Conservation (phyloP, 2,329 filamentous ascomycete species). For the Alternaria novae-zelandiae region DNA sequence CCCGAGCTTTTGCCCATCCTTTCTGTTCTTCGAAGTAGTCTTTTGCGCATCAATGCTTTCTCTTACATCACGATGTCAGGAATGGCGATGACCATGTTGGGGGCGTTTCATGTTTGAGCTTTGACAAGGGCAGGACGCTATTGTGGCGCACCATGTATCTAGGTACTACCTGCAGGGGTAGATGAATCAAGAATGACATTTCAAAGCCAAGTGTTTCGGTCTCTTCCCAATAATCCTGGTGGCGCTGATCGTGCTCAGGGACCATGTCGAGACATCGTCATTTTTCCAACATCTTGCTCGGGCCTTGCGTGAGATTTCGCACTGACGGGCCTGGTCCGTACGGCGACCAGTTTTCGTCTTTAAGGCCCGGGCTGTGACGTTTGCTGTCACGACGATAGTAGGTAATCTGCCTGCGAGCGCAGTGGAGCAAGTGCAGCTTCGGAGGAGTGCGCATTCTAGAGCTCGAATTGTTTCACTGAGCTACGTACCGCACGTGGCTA, state of each 20-base stretch:
- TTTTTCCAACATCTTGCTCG: constrained; percentile 3
- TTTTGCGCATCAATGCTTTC: constrained; percentile 19
- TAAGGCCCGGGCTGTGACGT: constrained; percentile 2
- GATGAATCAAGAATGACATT: constrained; percentile 31
- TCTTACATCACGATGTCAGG: constrained; percentile 17
- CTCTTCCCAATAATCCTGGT: constrained; percentile 15
- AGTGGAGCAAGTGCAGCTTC: background rate
- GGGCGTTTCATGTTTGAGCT: constrained; percentile 37
- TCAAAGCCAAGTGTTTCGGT: constrained; percentile 10
- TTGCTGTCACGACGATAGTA: constrained; percentile 9
- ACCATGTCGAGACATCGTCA: constrained; percentile 6
- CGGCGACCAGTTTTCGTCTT: background rate
- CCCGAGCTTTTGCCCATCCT: constrained; percentile 2
- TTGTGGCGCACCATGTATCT: constrained; percentile 33
- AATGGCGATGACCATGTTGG: constrained; percentile 18
- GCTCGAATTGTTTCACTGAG: constrained; percentile 7
- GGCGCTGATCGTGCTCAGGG: constrained; percentile 8
- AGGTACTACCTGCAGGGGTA: constrained; percentile 28
- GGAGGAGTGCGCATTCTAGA: background rate
- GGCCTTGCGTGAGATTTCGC: background rate
- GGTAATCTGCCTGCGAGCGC: background rate
- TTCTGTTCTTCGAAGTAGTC: constrained; percentile 10
- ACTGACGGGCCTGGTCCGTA: background rate
- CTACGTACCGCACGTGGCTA: constrained; percentile 3
- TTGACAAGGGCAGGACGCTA: constrained; percentile 19